phyloP scores from a whole-genome alignment of 2,329 filamentous ascomycete species.

The Dactylonectria estremocensis region DNA sequence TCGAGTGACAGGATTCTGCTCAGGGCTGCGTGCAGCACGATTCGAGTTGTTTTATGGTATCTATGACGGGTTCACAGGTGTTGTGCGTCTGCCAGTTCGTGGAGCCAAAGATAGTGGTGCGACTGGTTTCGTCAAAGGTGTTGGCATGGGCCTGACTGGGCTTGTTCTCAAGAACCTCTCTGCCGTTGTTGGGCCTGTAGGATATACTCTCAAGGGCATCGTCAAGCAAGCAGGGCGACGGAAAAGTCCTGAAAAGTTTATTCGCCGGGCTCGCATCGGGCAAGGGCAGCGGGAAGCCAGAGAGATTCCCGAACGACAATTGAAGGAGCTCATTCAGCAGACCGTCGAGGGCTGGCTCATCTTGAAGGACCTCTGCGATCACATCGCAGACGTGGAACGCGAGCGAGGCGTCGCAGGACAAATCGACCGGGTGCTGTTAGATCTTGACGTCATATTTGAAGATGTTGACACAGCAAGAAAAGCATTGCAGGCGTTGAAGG shows the following conservation, averaged over 20 bases:
- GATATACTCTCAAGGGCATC: conserved; percentile 76
- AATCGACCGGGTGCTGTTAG: conserved; percentile 48
- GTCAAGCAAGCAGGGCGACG: conserved; percentile 71
- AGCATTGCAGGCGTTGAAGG: conserved; percentile 61
- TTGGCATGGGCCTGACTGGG: conserved; percentile 75
- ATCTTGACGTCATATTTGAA: conserved; percentile 60
- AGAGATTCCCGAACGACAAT: conserved; percentile 54
- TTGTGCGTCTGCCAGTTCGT: conserved; percentile 72
- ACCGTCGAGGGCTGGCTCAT: conserved; percentile 53
- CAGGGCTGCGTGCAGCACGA: conserved; percentile 73
- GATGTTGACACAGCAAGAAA: conserved; percentile 63
- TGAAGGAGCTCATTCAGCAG: conserved; percentile 45
- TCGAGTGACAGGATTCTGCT: conserved; percentile 76
- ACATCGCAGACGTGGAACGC: conserved; percentile 48
- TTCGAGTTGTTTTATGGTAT: conserved; percentile 75
- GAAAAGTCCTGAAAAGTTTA: conserved; percentile 66
- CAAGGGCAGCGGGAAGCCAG: conserved; percentile 68
- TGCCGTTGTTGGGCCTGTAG: conserved; percentile 72
- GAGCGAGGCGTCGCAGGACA: conserved; percentile 58
- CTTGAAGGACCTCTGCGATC: conserved; percentile 51
- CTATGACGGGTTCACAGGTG: conserved; percentile 75
- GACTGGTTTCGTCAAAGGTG: conserved; percentile 65
- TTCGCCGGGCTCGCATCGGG: conserved; percentile 71
- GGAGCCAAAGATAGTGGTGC: conserved; percentile 70
- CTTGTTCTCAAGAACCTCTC: conserved; percentile 76